Percentiles rank a stretch among this genome's conserved stretches.
Evolutionary conservation across 2,329 filamentous ascomycete species (phyloP).

Genomic region (Aureobasidium sp.): DNA sequence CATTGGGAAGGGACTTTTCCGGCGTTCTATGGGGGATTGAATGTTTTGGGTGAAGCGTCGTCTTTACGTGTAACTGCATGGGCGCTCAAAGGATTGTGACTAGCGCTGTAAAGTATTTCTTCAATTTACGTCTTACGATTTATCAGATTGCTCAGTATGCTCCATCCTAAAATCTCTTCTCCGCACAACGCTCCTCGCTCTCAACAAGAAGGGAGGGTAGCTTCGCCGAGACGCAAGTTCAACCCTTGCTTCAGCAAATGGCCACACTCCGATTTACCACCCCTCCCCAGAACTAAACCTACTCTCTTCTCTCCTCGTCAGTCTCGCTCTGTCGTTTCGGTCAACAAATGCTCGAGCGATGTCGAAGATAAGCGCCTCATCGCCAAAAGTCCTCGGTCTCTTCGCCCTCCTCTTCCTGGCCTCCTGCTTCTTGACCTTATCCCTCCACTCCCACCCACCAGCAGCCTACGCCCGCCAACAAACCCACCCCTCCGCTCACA

Average conservation of each 20-base stretch:
- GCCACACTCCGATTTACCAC: neutral
- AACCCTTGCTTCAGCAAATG: constrained; percentile 2
- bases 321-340: neutral
- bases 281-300: neutral
- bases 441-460: constrained; percentile 18
- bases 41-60: neutral
- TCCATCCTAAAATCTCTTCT: neutral
- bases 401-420: constrained; percentile 30
- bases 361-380: constrained; percentile 16
- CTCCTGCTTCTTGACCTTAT: constrained; percentile 29
- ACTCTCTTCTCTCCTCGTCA: neutral
- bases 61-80: neutral
- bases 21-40: neutral
- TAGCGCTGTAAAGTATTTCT: neutral
- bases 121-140: constrained; percentile 8
- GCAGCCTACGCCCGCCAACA: constrained; percentile 6
- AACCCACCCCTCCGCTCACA: neutral
- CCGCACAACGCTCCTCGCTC: too few species aligned
- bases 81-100: neutral
- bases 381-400: constrained; percentile 25
- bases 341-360: neutral
- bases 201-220: neutral
- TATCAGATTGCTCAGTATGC: neutral
- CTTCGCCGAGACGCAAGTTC: neutral
- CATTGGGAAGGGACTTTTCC: neutral